Evolutionary conservation across 805 yeast genomes (phyloP).

Genomic region (Myxozyma lipomycoides): DNA sequence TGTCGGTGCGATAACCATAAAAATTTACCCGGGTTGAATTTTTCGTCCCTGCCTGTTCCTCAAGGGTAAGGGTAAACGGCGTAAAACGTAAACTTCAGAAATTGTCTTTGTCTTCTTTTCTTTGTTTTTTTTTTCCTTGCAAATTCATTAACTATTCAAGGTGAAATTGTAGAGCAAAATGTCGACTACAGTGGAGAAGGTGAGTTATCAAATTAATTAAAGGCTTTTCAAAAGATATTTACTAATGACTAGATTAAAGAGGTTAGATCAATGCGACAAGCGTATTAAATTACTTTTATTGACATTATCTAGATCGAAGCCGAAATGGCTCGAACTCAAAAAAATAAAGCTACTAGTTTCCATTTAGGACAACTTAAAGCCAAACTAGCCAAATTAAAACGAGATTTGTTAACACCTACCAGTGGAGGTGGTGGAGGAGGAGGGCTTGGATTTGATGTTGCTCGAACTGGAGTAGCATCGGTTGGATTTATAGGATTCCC

Average conservation of each 20-base stretch:
- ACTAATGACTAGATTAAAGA: conserved; percentile 32
- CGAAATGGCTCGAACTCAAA: conserved; percentile 70
- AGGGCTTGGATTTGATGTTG: conserved; percentile 93
- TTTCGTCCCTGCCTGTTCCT: no score
- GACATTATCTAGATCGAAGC: conserved; percentile 22
- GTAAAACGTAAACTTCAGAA: no score
- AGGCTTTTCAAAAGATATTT: neutral
- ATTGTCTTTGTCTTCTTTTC: no score
- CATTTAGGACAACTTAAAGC: conserved; percentile 98
- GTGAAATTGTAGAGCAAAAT: conserved; percentile 41
- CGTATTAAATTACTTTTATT: neutral
- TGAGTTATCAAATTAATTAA: conserved; percentile 20
- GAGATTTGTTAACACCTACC: conserved; percentile 76
- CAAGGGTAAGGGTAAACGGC: no score
- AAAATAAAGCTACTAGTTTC: conserved; percentile 95
- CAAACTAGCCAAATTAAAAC: conserved; percentile 87
- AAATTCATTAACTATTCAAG: no score
- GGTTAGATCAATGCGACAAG: conserved; percentile 18
- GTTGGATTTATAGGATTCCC: conserved; percentile 99
- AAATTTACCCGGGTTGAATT: no score
- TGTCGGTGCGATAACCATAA: no score
- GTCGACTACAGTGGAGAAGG: conserved; percentile 64
- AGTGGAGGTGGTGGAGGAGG: conserved; percentile 76
- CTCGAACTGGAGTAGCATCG: conserved; percentile 96
- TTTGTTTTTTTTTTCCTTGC: no score